Conservation (phyloP, 768 basidiomycete species). For the Calocybe gangraenosa region DNA sequence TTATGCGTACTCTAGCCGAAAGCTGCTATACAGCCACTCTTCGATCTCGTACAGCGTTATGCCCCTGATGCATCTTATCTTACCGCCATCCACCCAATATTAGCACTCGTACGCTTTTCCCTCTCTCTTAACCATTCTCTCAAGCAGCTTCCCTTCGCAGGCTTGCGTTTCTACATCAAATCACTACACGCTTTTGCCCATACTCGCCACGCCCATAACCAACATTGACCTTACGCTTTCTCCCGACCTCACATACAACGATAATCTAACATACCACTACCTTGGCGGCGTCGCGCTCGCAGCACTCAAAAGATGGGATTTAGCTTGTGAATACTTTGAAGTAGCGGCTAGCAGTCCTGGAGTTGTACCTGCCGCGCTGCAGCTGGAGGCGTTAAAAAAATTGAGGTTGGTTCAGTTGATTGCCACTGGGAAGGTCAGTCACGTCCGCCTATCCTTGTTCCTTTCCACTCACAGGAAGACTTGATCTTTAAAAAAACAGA, state of each 20-base stretch:
- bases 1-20: constrained; percentile 21
- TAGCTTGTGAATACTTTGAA: constrained; percentile 78
- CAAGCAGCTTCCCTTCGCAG: constrained; percentile 29
- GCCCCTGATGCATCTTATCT: constrained; percentile 52
- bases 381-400: constrained; percentile 87
- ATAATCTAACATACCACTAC: constrained; percentile 85
- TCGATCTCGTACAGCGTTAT: constrained; percentile 58
- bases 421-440: constrained; percentile 61
- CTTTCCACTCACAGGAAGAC: not conserved
- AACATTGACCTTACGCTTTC: constrained; percentile 48
- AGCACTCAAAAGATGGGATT: constrained; percentile 59
- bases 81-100: constrained; percentile 67
- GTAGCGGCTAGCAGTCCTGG: constrained; percentile 67
- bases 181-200: constrained; percentile 53
- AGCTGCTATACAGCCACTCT: constrained; percentile 54
- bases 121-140: not conserved
- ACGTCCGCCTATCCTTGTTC: not conserved
- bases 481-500: constrained; percentile 24
- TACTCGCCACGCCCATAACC: constrained; percentile 63
- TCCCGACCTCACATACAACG: constrained; percentile 71
- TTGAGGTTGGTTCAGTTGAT: constrained; percentile 76
- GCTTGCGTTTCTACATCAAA: constrained; percentile 50
- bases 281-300: constrained; percentile 68
- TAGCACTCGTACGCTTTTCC: constrained; percentile 48
- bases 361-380: constrained; percentile 56